A percentile compares a stretch with the other conserved stretches of the same genome.
Evolutionary conservation across 2,329 filamentous ascomycete species (phyloP).

Genomic region (Endocalyx cinctus): DNA sequence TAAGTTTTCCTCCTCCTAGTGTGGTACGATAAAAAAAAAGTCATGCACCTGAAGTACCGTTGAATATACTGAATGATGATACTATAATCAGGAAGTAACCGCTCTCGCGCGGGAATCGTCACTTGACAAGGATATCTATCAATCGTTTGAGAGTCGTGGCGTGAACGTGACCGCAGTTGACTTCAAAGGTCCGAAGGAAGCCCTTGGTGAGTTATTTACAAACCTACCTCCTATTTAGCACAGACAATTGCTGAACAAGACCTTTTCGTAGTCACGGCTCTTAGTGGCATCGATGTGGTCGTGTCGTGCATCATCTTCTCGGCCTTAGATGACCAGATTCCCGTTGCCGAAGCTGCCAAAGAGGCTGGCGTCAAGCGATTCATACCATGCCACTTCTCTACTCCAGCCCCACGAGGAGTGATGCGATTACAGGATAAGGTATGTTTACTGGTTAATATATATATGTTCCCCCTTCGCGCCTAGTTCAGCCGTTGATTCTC

Average conservation of each 20-base stretch:
- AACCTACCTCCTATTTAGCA: no score
- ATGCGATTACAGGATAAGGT: slow-evolving; percentile 19
- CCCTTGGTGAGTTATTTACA: no score
- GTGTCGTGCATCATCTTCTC: slow-evolving; percentile 35
- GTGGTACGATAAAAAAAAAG: background rate
- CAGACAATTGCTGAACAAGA: no score
- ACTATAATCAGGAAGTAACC: slow-evolving; percentile 36
- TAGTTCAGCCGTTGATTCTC: no score
- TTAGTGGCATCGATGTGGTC: slow-evolving; percentile 40
- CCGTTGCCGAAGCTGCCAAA: slow-evolving; percentile 43
- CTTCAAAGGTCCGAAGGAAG: slow-evolving; percentile 34
- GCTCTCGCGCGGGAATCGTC: slow-evolving; percentile 43
- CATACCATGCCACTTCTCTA: slow-evolving; percentile 46
- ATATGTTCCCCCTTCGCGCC: background rate
- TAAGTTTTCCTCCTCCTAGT: no score
- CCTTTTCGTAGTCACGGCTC: slow-evolving; percentile 30
- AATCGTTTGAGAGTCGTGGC: slow-evolving; percentile 35
- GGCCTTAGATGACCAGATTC: slow-evolving; percentile 36
- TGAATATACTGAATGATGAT: background rate
- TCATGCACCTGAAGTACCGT: no score
- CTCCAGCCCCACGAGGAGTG: slow-evolving; percentile 36
- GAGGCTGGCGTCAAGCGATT: slow-evolving; percentile 46
- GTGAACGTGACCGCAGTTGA: slow-evolving; percentile 39
- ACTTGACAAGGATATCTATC: slow-evolving; percentile 38
- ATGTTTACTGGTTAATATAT: background rate